Evolutionary conservation across 148 eudicot genomes (phyloP), one percentile per base, ranked within the genome.

Genomic region (Heliosperma pusillum): DNA sequence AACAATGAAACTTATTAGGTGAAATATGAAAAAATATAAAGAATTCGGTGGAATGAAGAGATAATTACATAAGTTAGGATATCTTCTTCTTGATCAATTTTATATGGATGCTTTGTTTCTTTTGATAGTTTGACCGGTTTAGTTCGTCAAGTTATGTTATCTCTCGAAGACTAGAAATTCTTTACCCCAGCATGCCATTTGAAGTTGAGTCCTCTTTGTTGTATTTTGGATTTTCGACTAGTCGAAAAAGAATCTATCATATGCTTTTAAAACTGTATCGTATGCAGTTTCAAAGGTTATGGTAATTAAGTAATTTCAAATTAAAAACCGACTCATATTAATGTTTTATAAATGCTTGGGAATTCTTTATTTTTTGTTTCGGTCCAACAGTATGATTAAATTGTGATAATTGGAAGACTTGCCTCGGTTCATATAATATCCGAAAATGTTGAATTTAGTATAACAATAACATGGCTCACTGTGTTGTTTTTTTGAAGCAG

Each of bases 401-500:
- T n/a, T n/a, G n/a, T n/a, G n/a, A n/a, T n/a, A n/a, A n/a, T n/a
- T n/a, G n/a, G n/a, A n/a, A n/a, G n/a, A n/a, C n/a, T n/a, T n/a
- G n/a, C n/a, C n/a, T n/a, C n/a, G n/a, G n/a, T n/a, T n/a, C n/a
- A n/a, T n/a, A n/a, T n/a, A n/a, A n/a, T n/a, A n/a, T n/a, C n/a
- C n/a, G n/a, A n/a, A n/a, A n/a, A 33, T 33, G 16, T 11, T 47
- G 53, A 7, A 7, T 64, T 62, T 20, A 0, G 50, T 7, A 21
- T 50, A 24, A 36, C 45, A 11, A 61, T 61, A 16, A 29, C 29
- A 22, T 2, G 20, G 26, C 29, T 40, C 9, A 19, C 8, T 19
- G 33, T 1, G 50, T 19, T 71, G 5, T 55, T 44, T 29, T n/a
- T 65, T 60, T 80, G 72, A 75, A 52, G 4, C 69, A 71, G 83